Evolutionary conservation across 169 alveolate species (phyloP).

Genomic region (Babesia ovata): DNA sequence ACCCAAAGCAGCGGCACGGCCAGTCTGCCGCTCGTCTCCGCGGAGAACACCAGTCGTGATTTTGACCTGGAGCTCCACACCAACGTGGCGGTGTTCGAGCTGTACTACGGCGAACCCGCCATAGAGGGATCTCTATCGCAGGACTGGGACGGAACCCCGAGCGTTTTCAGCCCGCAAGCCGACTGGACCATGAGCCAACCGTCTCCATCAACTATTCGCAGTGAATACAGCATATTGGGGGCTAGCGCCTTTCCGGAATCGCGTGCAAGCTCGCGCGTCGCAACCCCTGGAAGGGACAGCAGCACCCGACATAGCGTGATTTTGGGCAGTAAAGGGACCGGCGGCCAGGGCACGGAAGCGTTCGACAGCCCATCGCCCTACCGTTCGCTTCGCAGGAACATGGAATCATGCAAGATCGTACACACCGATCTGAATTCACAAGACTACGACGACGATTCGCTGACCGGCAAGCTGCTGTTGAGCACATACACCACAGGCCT

Average conservation of each 20-base stretch:
- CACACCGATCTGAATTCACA: background rate
- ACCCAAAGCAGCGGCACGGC: background rate
- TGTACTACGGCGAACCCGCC: slow-evolving; percentile 27
- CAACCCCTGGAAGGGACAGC: background rate
- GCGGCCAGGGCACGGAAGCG: background rate
- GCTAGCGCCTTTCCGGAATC: background rate
- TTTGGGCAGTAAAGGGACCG: background rate
- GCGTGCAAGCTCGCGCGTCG: background rate
- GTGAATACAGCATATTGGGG: no score
- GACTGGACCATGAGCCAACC: background rate
- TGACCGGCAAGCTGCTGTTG: slow-evolving; percentile 22
- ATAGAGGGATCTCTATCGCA: slow-evolving; percentile 9
- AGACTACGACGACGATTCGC: slow-evolving; percentile 8
- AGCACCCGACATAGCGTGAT: background rate
- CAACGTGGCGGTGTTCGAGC: slow-evolving; percentile 25
- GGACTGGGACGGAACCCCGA: slow-evolving; percentile 8
- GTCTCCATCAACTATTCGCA: background rate
- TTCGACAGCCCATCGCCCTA: slow-evolving; percentile 2
- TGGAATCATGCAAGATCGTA: slow-evolving; percentile 3
- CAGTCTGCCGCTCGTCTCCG: background rate
- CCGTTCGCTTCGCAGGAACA: background rate
- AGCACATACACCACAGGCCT: slow-evolving; percentile 24
- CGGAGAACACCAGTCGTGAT: background rate
- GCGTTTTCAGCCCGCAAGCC: background rate
- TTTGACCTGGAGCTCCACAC: slow-evolving; percentile 20